Conservation (phyloP, 1,139 yeast genomes). For the Blastobotrys illinoisensis region DNA sequence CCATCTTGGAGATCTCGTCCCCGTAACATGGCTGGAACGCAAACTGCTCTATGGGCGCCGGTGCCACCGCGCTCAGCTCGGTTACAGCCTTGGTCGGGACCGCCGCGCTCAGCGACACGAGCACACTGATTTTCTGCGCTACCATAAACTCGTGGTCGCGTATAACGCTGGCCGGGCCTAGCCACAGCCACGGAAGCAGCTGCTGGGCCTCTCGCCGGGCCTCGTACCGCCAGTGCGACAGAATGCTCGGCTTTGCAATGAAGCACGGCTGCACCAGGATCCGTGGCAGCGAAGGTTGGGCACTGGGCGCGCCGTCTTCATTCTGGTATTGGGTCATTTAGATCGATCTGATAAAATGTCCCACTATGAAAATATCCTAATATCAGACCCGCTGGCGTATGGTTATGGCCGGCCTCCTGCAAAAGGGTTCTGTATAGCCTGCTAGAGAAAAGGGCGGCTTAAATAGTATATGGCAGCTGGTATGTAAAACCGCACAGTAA, state of each 20-base stretch:
- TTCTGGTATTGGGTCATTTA: neutral
- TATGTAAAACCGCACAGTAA: neutral
- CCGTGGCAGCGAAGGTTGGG: constrained; percentile 17
- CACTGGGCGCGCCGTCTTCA: neutral
- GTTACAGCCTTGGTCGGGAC: neutral
- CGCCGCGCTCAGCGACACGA: constrained; percentile 18
- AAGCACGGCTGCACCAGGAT: constrained; percentile 27
- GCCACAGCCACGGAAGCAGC: constrained; percentile 27
- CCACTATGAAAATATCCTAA: neutral
- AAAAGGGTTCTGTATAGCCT: neutral
- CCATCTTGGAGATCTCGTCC: constrained; percentile 13
- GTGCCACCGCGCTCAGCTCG: neutral
- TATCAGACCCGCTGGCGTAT: too few relatives aligned
- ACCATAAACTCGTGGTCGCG: constrained; percentile 22
- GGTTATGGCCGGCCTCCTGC: neutral
- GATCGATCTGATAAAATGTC: neutral
- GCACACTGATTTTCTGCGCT: constrained; percentile 22
- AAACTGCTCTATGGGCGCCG: constrained; percentile 1
- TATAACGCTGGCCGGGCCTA: constrained; percentile 30
- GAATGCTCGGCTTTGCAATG: constrained; percentile 21
- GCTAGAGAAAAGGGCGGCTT: neutral
- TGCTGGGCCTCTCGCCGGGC: constrained; percentile 28
- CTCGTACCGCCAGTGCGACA: constrained; percentile 30
- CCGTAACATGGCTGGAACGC: neutral
- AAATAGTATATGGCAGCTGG: neutral